phyloP scores from a whole-genome alignment of 805 yeast genomes.

The Kodamaea hsintzibuensis region DNA sequence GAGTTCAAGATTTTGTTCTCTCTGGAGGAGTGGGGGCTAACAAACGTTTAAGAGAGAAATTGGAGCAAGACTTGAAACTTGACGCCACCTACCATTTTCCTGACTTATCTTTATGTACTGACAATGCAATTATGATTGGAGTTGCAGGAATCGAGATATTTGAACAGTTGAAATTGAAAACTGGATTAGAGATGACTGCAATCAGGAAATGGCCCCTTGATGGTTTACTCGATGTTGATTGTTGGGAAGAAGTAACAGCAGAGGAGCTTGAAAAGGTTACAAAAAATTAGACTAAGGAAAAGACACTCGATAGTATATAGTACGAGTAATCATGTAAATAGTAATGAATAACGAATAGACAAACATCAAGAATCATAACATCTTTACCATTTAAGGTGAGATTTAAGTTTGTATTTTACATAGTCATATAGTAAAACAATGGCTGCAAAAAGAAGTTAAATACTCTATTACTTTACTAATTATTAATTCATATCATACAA shows the following conservation, averaged over 20 bases:
- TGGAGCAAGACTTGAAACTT: constrained; percentile 38
- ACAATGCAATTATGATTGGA: constrained; percentile 96
- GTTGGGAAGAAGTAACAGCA: constrained; percentile 44
- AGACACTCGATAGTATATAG: neutral
- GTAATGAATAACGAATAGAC: neutral
- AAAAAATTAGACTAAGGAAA: neutral
- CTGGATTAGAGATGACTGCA: constrained; percentile 61
- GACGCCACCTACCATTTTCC: constrained; percentile 58
- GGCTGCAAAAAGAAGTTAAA: neutral
- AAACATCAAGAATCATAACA: too few relatives aligned
- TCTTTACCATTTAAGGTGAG: too few relatives aligned
- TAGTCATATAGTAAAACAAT: too few relatives aligned
- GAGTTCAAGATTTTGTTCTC: constrained; percentile 61
- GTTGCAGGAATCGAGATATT: constrained; percentile 92
- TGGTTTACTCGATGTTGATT: constrained; percentile 49
- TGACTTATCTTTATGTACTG: constrained; percentile 74
- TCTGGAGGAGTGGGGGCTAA: constrained; percentile 97
- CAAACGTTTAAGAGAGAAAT: constrained; percentile 48
- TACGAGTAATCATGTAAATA: neutral
- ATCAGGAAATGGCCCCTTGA: constrained; percentile 80
- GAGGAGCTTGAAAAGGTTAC: constrained; percentile 17
- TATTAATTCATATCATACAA: neutral
- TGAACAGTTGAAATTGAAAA: constrained; percentile 51
- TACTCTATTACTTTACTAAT: neutral
- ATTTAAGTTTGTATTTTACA: too few relatives aligned